Percentiles rank a stretch among this genome's conserved stretches.
Evolutionary conservation across 2,329 filamentous ascomycete genomes (phyloP).

Genomic region (Fusarium mundagurra): DNA sequence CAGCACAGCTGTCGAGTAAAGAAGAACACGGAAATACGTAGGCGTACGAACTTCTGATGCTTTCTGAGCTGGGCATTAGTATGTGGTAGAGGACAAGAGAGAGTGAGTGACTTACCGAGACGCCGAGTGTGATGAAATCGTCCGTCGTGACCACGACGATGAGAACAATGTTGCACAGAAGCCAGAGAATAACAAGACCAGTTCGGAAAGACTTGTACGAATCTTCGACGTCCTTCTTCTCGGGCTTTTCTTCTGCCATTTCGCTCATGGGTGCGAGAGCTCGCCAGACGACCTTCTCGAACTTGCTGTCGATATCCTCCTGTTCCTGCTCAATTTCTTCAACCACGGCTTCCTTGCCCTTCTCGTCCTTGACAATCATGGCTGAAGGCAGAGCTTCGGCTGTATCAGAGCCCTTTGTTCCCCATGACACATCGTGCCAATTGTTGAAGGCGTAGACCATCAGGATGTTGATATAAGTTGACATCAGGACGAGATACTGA

Average conservation of each 20-base stretch:
- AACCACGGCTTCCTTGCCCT: constrained; percentile 33
- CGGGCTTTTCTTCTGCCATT: constrained; percentile 27
- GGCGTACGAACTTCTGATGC: constrained; percentile 33
- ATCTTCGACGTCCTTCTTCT: constrained; percentile 39
- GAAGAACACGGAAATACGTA: constrained; percentile 36
- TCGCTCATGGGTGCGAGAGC: constrained; percentile 38
- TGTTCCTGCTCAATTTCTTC: constrained; percentile 40
- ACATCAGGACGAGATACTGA: constrained; percentile 40
- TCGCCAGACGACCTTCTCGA: constrained; percentile 40
- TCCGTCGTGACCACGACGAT: constrained; percentile 40
- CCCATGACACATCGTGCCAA: constrained; percentile 41
- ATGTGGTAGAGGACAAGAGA: neutral
- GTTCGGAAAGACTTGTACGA: constrained; percentile 41
- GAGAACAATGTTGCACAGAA: constrained; percentile 40
- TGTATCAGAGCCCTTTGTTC: constrained; percentile 38
- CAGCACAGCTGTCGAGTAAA: constrained; percentile 38
- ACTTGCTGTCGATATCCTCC: constrained; percentile 40
- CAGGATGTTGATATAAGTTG: constrained; percentile 42
- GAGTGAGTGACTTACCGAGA: constrained; percentile 18
- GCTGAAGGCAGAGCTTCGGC: constrained; percentile 36
- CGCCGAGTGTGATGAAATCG: constrained; percentile 36
- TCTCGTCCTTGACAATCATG: constrained; percentile 33
- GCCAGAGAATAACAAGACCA: constrained; percentile 38
- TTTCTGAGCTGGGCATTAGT: constrained; percentile 26
- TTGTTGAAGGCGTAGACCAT: constrained; percentile 43